A percentile compares a stretch with the other conserved stretches of the same genome.
Conservation (phyloP, 2,329 filamentous ascomycete genomes). For the Aspergillus sclerotialis region DNA sequence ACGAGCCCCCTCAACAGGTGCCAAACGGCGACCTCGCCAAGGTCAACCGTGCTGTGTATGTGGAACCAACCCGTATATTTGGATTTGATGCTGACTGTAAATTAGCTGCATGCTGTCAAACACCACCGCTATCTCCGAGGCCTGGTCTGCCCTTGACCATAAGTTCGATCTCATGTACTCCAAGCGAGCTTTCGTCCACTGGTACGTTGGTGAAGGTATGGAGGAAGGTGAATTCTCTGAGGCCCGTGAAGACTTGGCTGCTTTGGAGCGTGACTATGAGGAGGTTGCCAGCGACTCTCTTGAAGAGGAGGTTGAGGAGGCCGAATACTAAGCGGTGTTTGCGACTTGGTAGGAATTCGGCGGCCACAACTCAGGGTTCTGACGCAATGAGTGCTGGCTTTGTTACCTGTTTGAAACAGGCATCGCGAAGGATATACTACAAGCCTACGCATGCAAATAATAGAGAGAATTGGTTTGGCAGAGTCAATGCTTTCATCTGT, state of each 20-base stretch:
- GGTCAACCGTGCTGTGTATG: conserved; percentile 96
- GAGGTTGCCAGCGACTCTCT: conserved; percentile 94
- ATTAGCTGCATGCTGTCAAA: conserved; percentile 82
- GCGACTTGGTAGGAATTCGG: conserved; percentile 12
- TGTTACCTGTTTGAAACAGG: too few relatives aligned
- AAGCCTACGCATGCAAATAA: conserved; percentile 28
- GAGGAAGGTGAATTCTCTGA: conserved; percentile 99
- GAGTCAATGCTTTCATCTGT: conserved; percentile 30
- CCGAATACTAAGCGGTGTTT: conserved; percentile 68
- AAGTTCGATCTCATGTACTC: conserved; percentile 99
- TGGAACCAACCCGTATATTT: conserved; percentile 31
- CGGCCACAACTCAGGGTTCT: conserved; percentile 5
- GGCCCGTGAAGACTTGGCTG: conserved; percentile 96
- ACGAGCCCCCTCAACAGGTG: conserved; percentile 92
- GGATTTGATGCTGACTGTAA: conserved; percentile 16
- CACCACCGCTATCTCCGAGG: conserved; percentile 97
- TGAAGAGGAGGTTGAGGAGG: conserved; percentile 75
- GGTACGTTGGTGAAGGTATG: conserved; percentile 99
- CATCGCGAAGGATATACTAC: too few relatives aligned
- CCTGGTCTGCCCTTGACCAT: conserved; percentile 90
- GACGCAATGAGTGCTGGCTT: conserved; percentile 2
- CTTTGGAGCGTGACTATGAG: conserved; percentile 96
- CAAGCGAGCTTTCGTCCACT: conserved; percentile 99
- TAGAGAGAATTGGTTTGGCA: conserved; percentile 31
- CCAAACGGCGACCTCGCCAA: conserved; percentile 96